Conservation (phyloP, 2,329 filamentous ascomycete species). For the Fusarium nodosum region DNA sequence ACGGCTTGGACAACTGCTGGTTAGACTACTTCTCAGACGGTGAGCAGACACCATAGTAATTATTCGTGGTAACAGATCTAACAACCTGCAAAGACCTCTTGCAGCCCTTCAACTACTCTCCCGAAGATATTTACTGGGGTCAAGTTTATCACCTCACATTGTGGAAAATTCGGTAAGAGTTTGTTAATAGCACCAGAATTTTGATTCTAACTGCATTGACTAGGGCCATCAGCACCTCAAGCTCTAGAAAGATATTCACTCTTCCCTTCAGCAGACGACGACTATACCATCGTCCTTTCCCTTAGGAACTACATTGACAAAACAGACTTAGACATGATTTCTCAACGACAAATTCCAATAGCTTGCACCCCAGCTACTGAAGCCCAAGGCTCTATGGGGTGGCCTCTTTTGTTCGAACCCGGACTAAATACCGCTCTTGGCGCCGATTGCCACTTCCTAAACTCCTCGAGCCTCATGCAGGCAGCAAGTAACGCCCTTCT, state of each 20-base stretch:
- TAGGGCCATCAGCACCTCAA: background rate
- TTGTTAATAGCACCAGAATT: background rate
- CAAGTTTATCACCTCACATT: conserved; percentile 10
- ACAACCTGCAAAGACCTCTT: background rate
- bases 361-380: conserved; percentile 1
- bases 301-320: conserved; percentile 1
- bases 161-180: background rate
- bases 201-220: background rate
- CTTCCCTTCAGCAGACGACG: background rate
- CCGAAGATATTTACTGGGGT: conserved; percentile 1
- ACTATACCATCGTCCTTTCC: background rate
- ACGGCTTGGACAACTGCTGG: conserved; percentile 1
- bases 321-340: background rate
- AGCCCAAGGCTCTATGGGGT: conserved; percentile 6
- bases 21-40: conserved; percentile 6
- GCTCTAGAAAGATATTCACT: background rate
- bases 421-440: background rate
- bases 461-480: background rate
- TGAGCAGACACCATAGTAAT: rapidly evolving
- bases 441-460: background rate
- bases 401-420: background rate
- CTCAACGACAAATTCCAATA: background rate
- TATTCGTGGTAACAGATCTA: rapidly evolving
- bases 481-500: rapidly evolving
- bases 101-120: background rate